Evolutionary conservation across 2,329 filamentous ascomycete species (phyloP).

Genomic region (Phyllosticta citriasiana): DNA sequence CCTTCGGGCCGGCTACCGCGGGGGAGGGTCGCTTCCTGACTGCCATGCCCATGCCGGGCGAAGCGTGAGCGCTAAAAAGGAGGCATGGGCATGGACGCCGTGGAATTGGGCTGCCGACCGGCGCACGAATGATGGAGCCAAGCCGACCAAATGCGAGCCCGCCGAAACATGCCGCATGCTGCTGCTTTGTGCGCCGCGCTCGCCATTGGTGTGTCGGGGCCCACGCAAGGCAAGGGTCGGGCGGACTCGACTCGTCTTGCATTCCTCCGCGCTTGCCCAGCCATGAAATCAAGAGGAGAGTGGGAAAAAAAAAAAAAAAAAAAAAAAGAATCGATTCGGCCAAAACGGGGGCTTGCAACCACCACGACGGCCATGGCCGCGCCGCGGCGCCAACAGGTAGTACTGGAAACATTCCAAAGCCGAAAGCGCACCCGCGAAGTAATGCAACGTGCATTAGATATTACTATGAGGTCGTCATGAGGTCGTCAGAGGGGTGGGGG

Average conservation of each 20-base stretch:
- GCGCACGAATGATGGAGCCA: not conserved
- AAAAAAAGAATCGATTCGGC: conserved; percentile 4
- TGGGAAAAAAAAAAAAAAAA: too few relatives aligned
- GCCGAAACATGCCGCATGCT: conserved; percentile 2
- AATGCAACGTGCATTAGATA: conserved; percentile 12
- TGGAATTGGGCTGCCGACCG: conserved; percentile 5
- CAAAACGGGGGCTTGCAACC: conserved; percentile 9
- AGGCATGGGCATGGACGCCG: conserved; percentile 5
- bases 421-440: conserved; percentile 8
- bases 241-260: not conserved
- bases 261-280: conserved; percentile 5
- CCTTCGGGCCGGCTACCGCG: not conserved
- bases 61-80: conserved; percentile 1
- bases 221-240: conserved; percentile 4
- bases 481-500: conserved; percentile 2
- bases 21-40: not conserved
- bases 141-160: not conserved
- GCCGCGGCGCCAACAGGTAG: not conserved
- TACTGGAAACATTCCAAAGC: conserved; percentile 11
- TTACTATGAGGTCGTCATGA: conserved; percentile 12
- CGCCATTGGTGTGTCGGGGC: conserved; percentile 3
- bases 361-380: not conserved
- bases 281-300: not conserved
- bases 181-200: not conserved
- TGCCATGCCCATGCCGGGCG: not conserved